Evolutionary conservation across 441 rosid species (phyloP), one percentile per base, ranked within the genome.

Genomic region (Erodium moschatum): DNA sequence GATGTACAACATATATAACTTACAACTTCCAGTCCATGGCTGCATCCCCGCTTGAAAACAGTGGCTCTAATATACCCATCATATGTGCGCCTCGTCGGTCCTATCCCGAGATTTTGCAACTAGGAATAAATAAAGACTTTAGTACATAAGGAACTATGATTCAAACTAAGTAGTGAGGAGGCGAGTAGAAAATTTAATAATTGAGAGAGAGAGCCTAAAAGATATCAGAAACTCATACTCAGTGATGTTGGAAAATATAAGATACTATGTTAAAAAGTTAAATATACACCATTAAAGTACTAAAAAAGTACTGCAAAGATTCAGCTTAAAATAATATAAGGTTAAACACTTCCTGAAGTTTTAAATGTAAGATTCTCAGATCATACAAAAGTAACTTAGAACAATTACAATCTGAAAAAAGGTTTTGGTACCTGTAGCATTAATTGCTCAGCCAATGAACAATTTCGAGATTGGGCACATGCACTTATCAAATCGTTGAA

Each of bases 41-140:
- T 79, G 12, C 78, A 81, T 67, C 85, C 87, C 77, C 73, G 81
- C 46, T 71, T 67, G 68, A 72, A 70, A 63, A 82, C 80, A 81
- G 82, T 72, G 65, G 97, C 96, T 84, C 79, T 86, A 65, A 88
- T 21, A 74, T 83, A 87, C 63, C 86, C 85, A 83, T 88, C 85
- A 72, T 81, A 94, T 40, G 89, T 79, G 72, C 70, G 72, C 27
- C 83, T 78, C 63, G 97, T 81, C 72, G 91, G 96, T 72, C 21
- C 77, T 79, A 94, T 65, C 67, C 97, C 96, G 76, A 91, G 82
- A 70, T 80, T 81, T 80, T 84, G 84, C 97, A 91, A 88, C 93
- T 87, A 62, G 66, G 72, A 16, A 72, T 56, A 73, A 72, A 78
- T 27, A 35, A 38, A 58, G 50, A 38, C 65, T 69, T 69, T 60